Evolutionary conservation across 1,139 yeast species (phyloP).

Genomic region (Hansenula sp.): DNA sequence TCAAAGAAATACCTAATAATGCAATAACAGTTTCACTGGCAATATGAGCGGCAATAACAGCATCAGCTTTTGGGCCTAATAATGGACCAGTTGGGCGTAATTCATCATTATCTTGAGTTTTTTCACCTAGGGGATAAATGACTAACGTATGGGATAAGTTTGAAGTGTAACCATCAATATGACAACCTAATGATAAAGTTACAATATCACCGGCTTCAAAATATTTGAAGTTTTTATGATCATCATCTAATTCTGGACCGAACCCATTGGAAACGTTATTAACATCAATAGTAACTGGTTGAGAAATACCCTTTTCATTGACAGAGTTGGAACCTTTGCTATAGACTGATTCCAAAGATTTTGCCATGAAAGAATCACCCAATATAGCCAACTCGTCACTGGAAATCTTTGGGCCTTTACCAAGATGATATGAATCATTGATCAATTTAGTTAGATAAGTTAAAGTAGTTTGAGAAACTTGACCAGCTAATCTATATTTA

Average conservation of each 20-base stretch:
- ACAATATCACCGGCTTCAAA: conserved; percentile 80
- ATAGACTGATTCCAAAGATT: conserved; percentile 51
- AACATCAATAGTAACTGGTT: conserved; percentile 85
- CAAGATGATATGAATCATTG: conserved; percentile 64
- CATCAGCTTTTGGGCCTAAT: conserved; percentile 84
- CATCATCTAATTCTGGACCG: conserved; percentile 82
- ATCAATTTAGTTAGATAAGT: conserved; percentile 63
- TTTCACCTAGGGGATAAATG: conserved; percentile 62
- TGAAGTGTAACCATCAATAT: conserved; percentile 92
- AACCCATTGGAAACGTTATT: conserved; percentile 77
- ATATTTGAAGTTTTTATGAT: conserved; percentile 25
- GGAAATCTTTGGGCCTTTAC: conserved; percentile 32
- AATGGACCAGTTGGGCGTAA: conserved; percentile 68
- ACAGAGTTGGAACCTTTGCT: conserved; percentile 43
- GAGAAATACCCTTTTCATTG: conserved; percentile 82
- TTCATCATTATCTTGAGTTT: conserved; percentile 23
- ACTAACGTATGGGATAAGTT: conserved; percentile 83
- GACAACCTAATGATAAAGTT: conserved; percentile 81
- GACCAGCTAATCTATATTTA: conserved; percentile 88
- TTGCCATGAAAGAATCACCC: conserved; percentile 70
- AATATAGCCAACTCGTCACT: conserved; percentile 77
- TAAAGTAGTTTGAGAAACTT: conserved; percentile 84
- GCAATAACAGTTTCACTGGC: conserved; percentile 82
- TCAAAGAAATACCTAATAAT: conserved; percentile 66
- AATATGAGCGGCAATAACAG: conserved; percentile 81